A percentile compares a stretch with the other conserved stretches of the same genome.
These are phyloP conservation scores for Cryphonectria carpinicola DNA, from an alignment of 2,329 filamentous ascomycete genomes.

Conservation along the genomic window DNA sequence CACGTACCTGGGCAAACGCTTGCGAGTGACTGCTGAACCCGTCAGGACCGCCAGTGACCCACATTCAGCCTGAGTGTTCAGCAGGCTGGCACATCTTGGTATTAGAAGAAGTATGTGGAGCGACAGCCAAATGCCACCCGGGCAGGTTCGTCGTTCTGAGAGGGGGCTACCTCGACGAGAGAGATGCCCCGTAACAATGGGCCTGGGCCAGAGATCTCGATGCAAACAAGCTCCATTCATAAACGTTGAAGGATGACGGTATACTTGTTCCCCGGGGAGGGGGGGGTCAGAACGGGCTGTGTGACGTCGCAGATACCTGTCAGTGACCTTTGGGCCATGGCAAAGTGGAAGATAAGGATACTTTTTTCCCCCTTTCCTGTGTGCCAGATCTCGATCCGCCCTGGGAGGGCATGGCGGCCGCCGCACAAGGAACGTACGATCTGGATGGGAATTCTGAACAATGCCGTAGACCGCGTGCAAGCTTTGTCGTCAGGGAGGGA, in stretches of 20 bases:
- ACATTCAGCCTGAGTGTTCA: neutral
- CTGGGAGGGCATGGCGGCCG: conserved; percentile 7
- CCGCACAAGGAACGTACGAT: conserved; percentile 13
- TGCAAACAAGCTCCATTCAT: neutral
- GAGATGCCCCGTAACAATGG: neutral
- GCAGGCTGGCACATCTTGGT: neutral
- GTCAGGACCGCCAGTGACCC: neutral
- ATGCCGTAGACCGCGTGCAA: conserved; percentile 11
- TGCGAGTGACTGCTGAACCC: neutral
- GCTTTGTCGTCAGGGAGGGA: conserved; percentile 12
- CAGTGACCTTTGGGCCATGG: conserved; percentile 15
- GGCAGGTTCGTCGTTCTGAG: neutral
- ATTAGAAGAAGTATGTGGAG: neutral
- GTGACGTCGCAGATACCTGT: conserved; percentile 21
- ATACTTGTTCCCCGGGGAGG: conserved; percentile 1
- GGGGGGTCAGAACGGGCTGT: neutral
- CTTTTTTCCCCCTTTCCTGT: neutral
- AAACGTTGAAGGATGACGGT: conserved; percentile 2
- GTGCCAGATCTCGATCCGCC: conserved; percentile 29
- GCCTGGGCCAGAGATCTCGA: neutral
- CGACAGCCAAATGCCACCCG: neutral
- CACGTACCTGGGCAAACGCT: neutral
- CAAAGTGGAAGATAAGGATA: conserved; percentile 16
- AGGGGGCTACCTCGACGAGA: neutral
- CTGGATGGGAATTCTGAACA: conserved; percentile 12